A percentile compares a stretch with the other conserved stretches of the same genome.
Evolutionary conservation across 1,139 yeast species (phyloP).

Genomic region (Geotrichum restrictum): DNA sequence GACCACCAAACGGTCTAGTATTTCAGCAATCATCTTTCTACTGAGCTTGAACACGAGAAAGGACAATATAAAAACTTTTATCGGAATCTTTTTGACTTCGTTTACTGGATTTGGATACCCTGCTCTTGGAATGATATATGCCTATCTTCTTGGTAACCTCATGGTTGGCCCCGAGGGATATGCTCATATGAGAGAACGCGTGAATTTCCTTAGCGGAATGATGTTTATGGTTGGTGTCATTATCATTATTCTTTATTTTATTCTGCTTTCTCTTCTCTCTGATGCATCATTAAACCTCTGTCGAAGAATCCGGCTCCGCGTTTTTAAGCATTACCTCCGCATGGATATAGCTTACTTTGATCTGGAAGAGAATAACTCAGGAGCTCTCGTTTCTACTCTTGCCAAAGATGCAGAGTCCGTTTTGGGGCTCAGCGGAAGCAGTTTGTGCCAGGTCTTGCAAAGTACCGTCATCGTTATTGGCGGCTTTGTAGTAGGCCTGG

Average conservation of each 20-base stretch:
- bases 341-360: constrained; percentile 87
- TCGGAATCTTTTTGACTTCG: constrained; percentile 36
- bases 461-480: constrained; percentile 60
- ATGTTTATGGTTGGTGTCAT: constrained; percentile 43
- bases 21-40: not conserved
- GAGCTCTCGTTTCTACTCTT: constrained; percentile 76
- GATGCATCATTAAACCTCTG: constrained; percentile 20
- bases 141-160: constrained; percentile 38
- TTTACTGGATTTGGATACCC: constrained; percentile 43
- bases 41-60: not conserved
- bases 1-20: not conserved
- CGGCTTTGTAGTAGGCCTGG: constrained; percentile 73
- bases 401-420: constrained; percentile 84
- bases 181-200: constrained; percentile 37
- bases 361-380: constrained; percentile 58
- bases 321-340: constrained; percentile 44
- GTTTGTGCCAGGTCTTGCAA: constrained; percentile 73
- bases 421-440: constrained; percentile 81
- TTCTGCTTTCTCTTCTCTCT: constrained; percentile 31
- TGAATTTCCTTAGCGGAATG: constrained; percentile 40
- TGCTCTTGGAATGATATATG: constrained; percentile 41
- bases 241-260: constrained; percentile 29
- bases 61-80: constrained; percentile 11
- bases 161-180: constrained; percentile 37
- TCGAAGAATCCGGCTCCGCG: constrained; percentile 27